Base-by-base conservation (phyloP, 208 protist species). In the Wallacemonas sp. region DNA sequence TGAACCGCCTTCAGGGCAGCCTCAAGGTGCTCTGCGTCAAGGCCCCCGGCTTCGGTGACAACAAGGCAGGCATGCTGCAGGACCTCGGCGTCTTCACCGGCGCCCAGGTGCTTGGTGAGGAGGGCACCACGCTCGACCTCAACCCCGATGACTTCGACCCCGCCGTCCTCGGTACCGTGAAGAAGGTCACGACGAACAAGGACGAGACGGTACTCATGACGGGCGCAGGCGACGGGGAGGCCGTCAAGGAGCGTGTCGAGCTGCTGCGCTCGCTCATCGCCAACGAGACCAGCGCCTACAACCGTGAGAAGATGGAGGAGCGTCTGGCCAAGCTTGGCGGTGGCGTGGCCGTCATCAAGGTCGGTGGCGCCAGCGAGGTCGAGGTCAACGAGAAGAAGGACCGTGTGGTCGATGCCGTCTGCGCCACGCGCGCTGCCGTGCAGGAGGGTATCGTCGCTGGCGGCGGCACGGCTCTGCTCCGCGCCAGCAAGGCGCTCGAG, bases 331-430 rank as follows among this genome's bases (percentile, higher is more conserved):
- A 99, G 79, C 92, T 99, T 23, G 80, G 79, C 27, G 98, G 98
- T 60, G 98, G 98, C 63, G 97, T 99, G 33, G 98, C 96, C 23
- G 92, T 99, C 27, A 95, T 99, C 81, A 96, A 96, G 68, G 94
- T 99, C 58, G 99, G 99, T 41, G 99, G 99, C 58, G 91, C 87
- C 19, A 97, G 90, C 16, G 99, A 99, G 78, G 96, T 99, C 26
- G 99, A 99, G 89, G 98, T 99, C 16, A 86, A 85, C 72, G 99
- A 99, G 90, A 99, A 98, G 91, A 99, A 99, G 85, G 99, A 99
- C 87, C 90, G 98, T 61, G 89, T 99, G 16, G 93, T 89, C 11
- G 99, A 99, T 78, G 99, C 99, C 6, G 88, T 99, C n/a, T 99
- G 98, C 81, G 98, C 99, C 11, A 99, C 98, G 1, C 88, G 98